Evolutionary conservation across 1,139 yeast genomes (phyloP).

Genomic region (Petasospora rhodanensis): DNA sequence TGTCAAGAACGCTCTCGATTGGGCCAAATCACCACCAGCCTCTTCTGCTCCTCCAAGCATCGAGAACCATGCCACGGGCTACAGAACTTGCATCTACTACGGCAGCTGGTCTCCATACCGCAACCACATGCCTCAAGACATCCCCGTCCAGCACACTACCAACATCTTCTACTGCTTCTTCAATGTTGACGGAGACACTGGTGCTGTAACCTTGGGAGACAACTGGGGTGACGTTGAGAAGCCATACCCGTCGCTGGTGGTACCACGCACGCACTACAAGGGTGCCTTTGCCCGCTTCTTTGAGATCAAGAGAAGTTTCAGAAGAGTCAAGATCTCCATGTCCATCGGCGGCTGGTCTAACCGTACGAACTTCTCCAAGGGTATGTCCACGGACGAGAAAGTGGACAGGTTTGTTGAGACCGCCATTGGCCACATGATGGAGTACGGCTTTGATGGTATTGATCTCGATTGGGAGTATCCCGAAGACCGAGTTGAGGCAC

Average conservation of each 20-base stretch:
- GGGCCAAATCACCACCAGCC: too few relatives aligned
- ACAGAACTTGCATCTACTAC: conserved; percentile 37
- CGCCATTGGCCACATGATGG: conserved; percentile 42
- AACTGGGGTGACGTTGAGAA: conserved; percentile 62
- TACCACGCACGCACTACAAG: conserved; percentile 7
- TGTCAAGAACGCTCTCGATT: too few relatives aligned
- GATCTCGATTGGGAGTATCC: conserved; percentile 98
- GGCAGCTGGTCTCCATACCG: conserved; percentile 75
- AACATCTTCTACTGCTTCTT: conserved; percentile 79
- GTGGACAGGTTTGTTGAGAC: conserved; percentile 47
- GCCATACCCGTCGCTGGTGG: conserved; percentile 29
- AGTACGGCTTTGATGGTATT: conserved; percentile 78
- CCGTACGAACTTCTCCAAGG: conserved; percentile 43
- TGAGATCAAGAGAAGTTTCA: conserved; percentile 30
- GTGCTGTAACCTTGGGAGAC: conserved; percentile 53
- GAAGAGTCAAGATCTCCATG: conserved; percentile 55
- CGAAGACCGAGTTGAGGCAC: conserved; percentile 40
- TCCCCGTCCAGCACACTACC: conserved; percentile 54
- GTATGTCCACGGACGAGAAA: conserved; percentile 36
- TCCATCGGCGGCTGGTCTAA: conserved; percentile 92
- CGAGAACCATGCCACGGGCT: neutral
- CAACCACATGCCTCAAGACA: conserved; percentile 56
- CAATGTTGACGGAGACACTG: conserved; percentile 52
- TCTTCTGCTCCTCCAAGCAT: too few relatives aligned
- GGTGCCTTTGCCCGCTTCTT: conserved; percentile 21